Base-by-base conservation (phyloP, 2,329 filamentous ascomycete genomes). In the Lomentospora prolificans region DNA sequence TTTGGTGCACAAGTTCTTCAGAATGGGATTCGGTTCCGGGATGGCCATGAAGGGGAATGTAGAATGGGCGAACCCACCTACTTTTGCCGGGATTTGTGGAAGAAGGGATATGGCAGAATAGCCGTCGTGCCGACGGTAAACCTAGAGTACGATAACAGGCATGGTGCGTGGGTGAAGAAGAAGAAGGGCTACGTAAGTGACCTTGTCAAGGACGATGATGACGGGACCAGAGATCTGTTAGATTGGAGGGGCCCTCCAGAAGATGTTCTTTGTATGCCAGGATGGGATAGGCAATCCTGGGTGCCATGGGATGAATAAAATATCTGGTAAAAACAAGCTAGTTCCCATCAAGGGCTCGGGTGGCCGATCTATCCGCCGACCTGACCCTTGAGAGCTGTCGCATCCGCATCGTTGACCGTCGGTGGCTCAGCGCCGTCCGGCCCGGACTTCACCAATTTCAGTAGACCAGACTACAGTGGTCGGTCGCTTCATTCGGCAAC, bases 71-170 rank as follows among this genome's bases (percentile, higher is more conserved):
- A 84, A 63, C 77, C 80, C 2, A 72, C 75, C 55, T 61, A 81
- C 10, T 76, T 83, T 48, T 77, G 76, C 59, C 82, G 82, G 57
- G 80, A 83, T 58, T 57, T 83, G 61, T 84, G 79, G 77, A 69
- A 61, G 12, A 59, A 63, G 4, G 76, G 77, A 2, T 72, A 72
- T 58, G 70, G 74, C 14, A 78, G 72, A 61, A 79, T 83, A 58
- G 79, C 79, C 0, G 77, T 81, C 1, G 70, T 83, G 9, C 80
- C 80, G 0, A 72, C 70, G 2, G 73, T 84, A 2, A 81, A 79
- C 60, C 64, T 84, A 2, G 79, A 76, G 57, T 82, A 84, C 61
- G 71, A 71, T 3, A 67, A 79, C 58, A 69, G 73, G 1, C 67
- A 66, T 3, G 75, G 70, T 1, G 65, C 61, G 52, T 64, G 64